A percentile compares a stretch with the other conserved stretches of the same genome.
Conservation (phyloP, 2,329 filamentous ascomycete species). For the Fusarium nisikadoi region DNA sequence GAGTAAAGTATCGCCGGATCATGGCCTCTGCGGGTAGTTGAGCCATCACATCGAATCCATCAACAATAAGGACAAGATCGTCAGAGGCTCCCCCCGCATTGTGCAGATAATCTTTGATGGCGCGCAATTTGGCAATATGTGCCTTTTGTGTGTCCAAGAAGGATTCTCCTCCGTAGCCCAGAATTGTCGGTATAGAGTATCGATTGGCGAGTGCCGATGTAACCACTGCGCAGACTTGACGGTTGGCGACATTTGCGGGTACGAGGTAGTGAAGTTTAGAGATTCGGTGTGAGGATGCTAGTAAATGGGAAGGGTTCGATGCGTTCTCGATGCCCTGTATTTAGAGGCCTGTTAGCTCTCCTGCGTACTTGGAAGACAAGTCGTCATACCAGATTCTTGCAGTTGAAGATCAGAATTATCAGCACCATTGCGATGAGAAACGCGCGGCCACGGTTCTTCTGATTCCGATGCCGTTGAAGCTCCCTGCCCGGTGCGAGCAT, state of each 20-base stretch:
- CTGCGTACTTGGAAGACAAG: fast-evolving
- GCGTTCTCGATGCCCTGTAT: background rate
- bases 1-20: constrained; percentile 39
- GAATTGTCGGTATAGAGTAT: constrained; percentile 34
- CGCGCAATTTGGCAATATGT: constrained; percentile 37
- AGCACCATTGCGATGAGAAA: constrained; percentile 3
- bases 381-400: background rate
- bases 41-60: constrained; percentile 41
- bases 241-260: constrained; percentile 23
- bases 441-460: constrained; percentile 3
- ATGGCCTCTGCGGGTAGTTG: constrained; percentile 37
- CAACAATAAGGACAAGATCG: constrained; percentile 39
- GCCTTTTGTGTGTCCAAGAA: constrained; percentile 27
- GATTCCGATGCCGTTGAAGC: background rate
- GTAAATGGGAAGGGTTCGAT: background rate
- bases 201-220: constrained; percentile 37
- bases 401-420: constrained; percentile 10
- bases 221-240: constrained; percentile 31
- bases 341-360: background rate
- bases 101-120: constrained; percentile 30
- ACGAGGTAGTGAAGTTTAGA: constrained; percentile 38
- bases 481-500: constrained; percentile 2
- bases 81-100: constrained; percentile 3
- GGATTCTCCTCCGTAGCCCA: constrained; percentile 35
- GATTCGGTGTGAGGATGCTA: background rate